phyloP scores from a whole-genome alignment of 306 rosid species.

The Prinsepia uniflora region DNA sequence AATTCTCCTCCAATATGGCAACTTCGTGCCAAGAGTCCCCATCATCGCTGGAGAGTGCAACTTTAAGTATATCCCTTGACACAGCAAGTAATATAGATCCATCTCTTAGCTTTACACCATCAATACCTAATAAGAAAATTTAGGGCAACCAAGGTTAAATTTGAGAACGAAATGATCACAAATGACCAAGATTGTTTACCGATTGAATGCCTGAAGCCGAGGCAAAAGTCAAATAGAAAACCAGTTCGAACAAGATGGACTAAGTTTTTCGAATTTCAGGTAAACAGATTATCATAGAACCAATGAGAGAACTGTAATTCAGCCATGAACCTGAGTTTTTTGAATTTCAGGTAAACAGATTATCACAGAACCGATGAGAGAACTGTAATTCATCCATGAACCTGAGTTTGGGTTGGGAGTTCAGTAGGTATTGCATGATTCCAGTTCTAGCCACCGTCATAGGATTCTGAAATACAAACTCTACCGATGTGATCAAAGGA shows the following conservation, averaged over 20 bases:
- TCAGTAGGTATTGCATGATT: slow-evolving; percentile 60
- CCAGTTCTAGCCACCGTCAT: slow-evolving; percentile 77
- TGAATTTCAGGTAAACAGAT: slow-evolving; percentile 2
- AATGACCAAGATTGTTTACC: too few relatives aligned
- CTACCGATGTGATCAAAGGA: slow-evolving; percentile 59
- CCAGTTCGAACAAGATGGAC: slow-evolving; percentile 7
- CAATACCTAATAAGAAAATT: slow-evolving; percentile 54
- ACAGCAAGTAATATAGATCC: slow-evolving; percentile 59
- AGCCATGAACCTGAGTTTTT: slow-evolving; percentile 29
- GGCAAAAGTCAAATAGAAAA: neutral
- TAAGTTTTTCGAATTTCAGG: neutral
- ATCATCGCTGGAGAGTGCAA: slow-evolving; percentile 73
- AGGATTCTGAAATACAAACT: slow-evolving; percentile 75
- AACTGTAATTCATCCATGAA: slow-evolving; percentile 25
- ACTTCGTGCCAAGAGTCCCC: slow-evolving; percentile 79
- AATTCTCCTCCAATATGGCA: slow-evolving; percentile 65
- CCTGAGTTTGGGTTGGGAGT: slow-evolving; percentile 97
- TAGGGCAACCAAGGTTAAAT: neutral
- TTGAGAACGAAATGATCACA: neutral
- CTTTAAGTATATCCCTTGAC: slow-evolving; percentile 75
- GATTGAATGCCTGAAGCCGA: neutral
- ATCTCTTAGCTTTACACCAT: slow-evolving; percentile 82
- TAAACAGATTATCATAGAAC: neutral
- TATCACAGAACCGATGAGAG: slow-evolving; percentile 6
- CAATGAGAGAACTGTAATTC: slow-evolving; percentile 14